Conservation (phyloP, 2,329 filamentous ascomycete species). For the Endoconidiophora laricicola region DNA sequence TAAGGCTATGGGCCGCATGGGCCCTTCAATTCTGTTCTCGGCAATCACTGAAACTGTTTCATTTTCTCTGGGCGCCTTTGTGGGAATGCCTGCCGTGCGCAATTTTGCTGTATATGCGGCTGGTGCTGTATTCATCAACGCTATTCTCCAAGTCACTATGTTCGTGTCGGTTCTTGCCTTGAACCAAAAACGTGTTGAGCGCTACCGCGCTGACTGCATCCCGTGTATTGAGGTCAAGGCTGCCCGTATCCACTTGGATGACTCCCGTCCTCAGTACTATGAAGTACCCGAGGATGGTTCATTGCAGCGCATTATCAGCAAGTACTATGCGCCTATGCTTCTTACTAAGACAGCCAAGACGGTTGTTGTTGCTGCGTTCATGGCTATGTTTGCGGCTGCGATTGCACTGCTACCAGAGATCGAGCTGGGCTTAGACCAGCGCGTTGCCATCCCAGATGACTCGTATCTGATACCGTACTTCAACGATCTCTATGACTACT, state of each 20-base stretch:
- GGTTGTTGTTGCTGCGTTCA: slow-evolving; percentile 59
- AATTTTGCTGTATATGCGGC: slow-evolving; percentile 97
- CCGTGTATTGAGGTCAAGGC: slow-evolving; percentile 72
- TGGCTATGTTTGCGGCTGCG: slow-evolving; percentile 73
- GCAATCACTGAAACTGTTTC: slow-evolving; percentile 88
- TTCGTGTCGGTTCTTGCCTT: slow-evolving; percentile 83
- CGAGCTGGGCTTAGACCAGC: slow-evolving; percentile 77
- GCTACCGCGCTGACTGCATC: slow-evolving; percentile 76
- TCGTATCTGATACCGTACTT: slow-evolving; percentile 96
- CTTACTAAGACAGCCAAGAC: slow-evolving; percentile 69
- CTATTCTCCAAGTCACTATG: slow-evolving; percentile 90
- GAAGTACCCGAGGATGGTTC: slow-evolving; percentile 69
- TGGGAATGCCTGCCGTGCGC: slow-evolving; percentile 92
- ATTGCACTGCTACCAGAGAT: slow-evolving; percentile 73
- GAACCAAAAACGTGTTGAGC: slow-evolving; percentile 83
- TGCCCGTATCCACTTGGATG: slow-evolving; percentile 49
- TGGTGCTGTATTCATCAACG: slow-evolving; percentile 92
- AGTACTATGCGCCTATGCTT: slow-evolving; percentile 67
- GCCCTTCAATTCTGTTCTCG: slow-evolving; percentile 87
- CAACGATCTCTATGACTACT: slow-evolving; percentile 85
- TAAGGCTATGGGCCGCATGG: slow-evolving; percentile 84
- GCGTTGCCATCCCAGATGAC: slow-evolving; percentile 81
- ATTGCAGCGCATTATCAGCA: slow-evolving; percentile 78
- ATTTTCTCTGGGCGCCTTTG: slow-evolving; percentile 81
- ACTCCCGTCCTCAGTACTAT: slow-evolving; percentile 38